These are phyloP conservation scores for Tolypocladium amazonense DNA, from an alignment of 2,329 filamentous ascomycete genomes.

Conservation along the genomic window DNA sequence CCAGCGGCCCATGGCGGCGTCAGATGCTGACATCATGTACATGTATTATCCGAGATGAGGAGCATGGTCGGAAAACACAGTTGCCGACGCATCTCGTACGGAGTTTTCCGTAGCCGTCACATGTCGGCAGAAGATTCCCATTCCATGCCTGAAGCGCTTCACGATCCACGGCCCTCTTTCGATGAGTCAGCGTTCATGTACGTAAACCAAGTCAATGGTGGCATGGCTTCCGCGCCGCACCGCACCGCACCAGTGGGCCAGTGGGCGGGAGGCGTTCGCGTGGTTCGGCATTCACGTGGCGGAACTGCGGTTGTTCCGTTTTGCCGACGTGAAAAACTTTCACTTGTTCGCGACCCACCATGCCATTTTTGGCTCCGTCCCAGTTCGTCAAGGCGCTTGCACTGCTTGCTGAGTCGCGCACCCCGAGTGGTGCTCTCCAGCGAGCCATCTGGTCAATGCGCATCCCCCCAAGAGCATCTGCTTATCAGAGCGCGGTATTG, in stretches of 20 bases:
- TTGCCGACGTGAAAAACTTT: neutral
- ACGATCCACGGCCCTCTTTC: neutral
- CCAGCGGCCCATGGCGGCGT: too few relatives aligned
- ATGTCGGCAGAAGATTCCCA: neutral
- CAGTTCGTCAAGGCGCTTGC: neutral
- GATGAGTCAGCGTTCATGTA: neutral
- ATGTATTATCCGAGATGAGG: neutral
- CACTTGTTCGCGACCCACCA: neutral
- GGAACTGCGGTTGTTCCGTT: neutral
- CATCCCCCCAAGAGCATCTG: neutral
- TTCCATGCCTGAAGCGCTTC: neutral
- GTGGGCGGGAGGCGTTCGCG: neutral
- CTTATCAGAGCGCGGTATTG: neutral
- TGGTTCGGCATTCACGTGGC: neutral
- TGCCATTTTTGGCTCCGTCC: neutral
- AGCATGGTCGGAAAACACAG: neutral
- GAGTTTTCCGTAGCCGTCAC: neutral
- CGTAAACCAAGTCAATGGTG: neutral
- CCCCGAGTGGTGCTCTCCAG: neutral
- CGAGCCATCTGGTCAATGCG: neutral
- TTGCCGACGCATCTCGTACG: neutral
- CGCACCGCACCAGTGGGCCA: neutral
- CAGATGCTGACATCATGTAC: neutral
- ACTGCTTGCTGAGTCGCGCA: neutral
- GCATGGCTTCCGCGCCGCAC: neutral